Percentiles rank a stretch among this genome's conserved stretches.
phyloP scores from a whole-genome alignment of 768 basidiomycete species.

The Lactarius deliciosus region DNA sequence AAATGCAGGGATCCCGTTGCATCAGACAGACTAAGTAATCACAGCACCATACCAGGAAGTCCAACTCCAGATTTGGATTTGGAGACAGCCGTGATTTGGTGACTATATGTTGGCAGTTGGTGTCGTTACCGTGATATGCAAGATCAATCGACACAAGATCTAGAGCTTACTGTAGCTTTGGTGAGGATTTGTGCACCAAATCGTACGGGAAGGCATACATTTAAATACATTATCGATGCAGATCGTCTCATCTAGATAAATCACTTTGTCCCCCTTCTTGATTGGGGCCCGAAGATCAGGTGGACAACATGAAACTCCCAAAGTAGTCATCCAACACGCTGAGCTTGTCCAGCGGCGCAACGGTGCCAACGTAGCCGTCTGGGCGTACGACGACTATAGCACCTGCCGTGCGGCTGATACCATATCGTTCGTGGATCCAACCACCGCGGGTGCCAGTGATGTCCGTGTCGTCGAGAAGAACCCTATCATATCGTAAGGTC shows the following conservation, averaged over 20 bases:
- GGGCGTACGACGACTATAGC: slow-evolving; percentile 58
- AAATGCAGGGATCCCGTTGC: no score
- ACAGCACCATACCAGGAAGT: no score
- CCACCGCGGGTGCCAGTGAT: slow-evolving; percentile 47
- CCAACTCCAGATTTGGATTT: no score
- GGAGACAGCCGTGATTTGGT: no score
- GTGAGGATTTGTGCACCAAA: neutral
- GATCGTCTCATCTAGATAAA: neutral
- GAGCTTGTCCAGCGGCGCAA: slow-evolving; percentile 49
- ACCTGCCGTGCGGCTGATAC: slow-evolving; percentile 45
- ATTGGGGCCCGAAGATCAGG: neutral
- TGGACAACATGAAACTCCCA: slow-evolving; percentile 40
- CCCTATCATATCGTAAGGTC: slow-evolving; percentile 39
- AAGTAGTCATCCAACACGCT: slow-evolving; percentile 49
- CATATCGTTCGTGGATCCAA: slow-evolving; percentile 56
- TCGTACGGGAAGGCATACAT: neutral
- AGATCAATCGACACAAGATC: neutral
- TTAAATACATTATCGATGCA: neutral
- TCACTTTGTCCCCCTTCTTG: neutral
- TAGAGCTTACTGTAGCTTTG: neutral
- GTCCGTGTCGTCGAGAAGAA: slow-evolving; percentile 58
- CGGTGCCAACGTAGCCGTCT: slow-evolving; percentile 63
- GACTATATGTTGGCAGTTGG: no score
- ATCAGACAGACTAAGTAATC: no score
- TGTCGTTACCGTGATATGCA: no score